These are phyloP conservation scores for Spergularia bocconei DNA, from an alignment of 148 eudicot species.

Conservation along the genomic window DNA sequence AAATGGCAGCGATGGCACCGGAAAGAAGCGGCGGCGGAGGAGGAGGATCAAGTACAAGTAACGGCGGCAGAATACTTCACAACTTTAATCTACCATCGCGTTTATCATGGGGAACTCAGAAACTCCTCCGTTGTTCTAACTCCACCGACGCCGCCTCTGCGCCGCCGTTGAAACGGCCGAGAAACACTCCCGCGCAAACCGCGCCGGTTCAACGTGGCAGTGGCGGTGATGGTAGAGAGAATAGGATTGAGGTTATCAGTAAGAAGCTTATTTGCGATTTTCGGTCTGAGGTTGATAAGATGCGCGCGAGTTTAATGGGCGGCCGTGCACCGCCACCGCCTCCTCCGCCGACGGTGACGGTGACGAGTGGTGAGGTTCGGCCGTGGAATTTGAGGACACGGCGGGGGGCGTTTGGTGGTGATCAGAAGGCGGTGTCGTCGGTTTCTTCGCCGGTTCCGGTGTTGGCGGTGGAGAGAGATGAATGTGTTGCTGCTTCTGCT, in stretches of 20 bases:
- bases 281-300: conserved; percentile 58
- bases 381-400: conserved; percentile 76
- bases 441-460: conserved; percentile 19
- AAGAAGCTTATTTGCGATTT: conserved; percentile 70
- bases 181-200: background rate
- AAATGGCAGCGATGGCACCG: conserved; percentile 47
- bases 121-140: conserved; percentile 41
- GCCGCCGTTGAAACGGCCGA: conserved; percentile 11
- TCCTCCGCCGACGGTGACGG: background rate
- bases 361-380: conserved; percentile 12
- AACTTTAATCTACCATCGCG: conserved; percentile 67
- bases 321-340: conserved; percentile 22
- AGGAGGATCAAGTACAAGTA: conserved; percentile 3
- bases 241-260: conserved; percentile 53
- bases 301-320: conserved; percentile 32
- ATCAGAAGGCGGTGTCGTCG: conserved; percentile 17
- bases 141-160: conserved; percentile 26
- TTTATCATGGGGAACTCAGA: conserved; percentile 64
- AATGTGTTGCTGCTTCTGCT: conserved; percentile 18
- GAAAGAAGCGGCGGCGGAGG: conserved; percentile 60
- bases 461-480: background rate
- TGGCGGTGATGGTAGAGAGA: conserved; percentile 17
- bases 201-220: conserved; percentile 1
- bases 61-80: conserved; percentile 42
- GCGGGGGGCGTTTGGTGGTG: conserved; percentile 48